These are phyloP conservation scores for Rhizopus delemar DNA, from an alignment of 371 early-diverging fungal species.

Conservation along the genomic window DNA sequence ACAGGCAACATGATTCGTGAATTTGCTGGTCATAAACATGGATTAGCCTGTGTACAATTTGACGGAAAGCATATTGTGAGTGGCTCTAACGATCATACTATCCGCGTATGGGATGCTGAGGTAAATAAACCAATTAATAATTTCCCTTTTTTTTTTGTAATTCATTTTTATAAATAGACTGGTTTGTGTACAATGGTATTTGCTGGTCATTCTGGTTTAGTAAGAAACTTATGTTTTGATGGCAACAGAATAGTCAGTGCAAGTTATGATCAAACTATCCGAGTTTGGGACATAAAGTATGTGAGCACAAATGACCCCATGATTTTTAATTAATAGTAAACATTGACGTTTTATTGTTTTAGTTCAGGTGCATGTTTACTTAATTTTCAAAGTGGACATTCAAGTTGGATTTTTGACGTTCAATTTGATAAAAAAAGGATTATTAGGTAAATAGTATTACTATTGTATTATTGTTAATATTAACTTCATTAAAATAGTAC, in stretches of 20 bases:
- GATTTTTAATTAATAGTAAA: conserved; percentile 9
- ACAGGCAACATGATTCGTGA: conserved; percentile 70
- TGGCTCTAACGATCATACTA: conserved; percentile 92
- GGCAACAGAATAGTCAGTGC: conserved; percentile 55
- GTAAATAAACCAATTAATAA: conserved; percentile 10
- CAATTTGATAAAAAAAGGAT: conserved; percentile 80
- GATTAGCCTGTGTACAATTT: conserved; percentile 92
- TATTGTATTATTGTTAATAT: no score
- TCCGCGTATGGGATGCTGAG: conserved; percentile 91
- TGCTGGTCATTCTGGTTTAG: conserved; percentile 81
- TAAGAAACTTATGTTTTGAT: conserved; percentile 83
- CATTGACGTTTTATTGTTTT: not conserved
- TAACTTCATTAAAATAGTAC: conserved; percentile 43
- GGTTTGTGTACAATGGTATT: conserved; percentile 71
- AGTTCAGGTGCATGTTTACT: conserved; percentile 43
- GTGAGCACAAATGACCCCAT: not conserved
- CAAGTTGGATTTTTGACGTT: conserved; percentile 95
- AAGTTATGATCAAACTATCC: conserved; percentile 93
- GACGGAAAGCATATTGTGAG: conserved; percentile 88
- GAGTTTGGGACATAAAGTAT: conserved; percentile 84
- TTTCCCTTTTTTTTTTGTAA: not conserved
- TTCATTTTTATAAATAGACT: conserved; percentile 35
- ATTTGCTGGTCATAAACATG: conserved; percentile 76
- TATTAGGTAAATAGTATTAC: conserved; percentile 54
- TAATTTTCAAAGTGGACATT: conserved; percentile 71